Conservation (phyloP, 1,139 yeast genomes). For the Saccharomycopsis hybrid region DNA sequence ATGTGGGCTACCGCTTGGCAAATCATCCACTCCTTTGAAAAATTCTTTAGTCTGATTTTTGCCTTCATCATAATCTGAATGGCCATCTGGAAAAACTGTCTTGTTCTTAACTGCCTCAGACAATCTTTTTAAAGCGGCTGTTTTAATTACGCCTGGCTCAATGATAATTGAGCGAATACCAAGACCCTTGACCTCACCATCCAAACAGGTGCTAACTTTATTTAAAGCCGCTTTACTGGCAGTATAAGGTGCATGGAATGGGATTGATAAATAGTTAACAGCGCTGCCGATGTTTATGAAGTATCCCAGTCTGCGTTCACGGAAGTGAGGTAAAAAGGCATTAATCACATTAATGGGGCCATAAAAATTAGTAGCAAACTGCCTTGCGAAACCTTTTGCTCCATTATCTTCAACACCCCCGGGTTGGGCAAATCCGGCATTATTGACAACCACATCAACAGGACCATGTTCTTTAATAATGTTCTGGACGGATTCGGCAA, state of each 20-base stretch:
- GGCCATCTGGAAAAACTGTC: neutral
- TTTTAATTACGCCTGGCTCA: constrained; percentile 4
- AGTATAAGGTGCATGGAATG: neutral
- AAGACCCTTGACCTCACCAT: neutral
- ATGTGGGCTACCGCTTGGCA: neutral
- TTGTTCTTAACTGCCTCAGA: neutral
- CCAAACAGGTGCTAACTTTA: neutral
- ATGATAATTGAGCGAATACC: constrained; percentile 1
- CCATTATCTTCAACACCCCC: constrained; percentile 2
- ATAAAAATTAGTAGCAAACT: neutral
- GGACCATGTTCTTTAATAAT: neutral
- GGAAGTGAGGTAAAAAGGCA: constrained; percentile 1
- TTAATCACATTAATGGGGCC: constrained; percentile 1
- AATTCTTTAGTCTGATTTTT: neutral
- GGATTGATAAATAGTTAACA: neutral
- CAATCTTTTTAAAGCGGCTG: neutral
- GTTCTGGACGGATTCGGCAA: neutral
- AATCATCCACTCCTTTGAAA: neutral
- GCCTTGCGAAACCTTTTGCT: neutral
- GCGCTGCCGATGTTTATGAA: neutral
- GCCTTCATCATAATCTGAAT: neutral
- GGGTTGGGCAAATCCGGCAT: constrained; percentile 1
- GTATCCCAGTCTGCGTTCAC: neutral
- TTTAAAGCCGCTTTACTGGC: neutral
- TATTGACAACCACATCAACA: neutral